These are phyloP conservation scores for Phytophthora aleatoria DNA, from an alignment of 352 stramenopile species.

Conservation along the genomic window DNA sequence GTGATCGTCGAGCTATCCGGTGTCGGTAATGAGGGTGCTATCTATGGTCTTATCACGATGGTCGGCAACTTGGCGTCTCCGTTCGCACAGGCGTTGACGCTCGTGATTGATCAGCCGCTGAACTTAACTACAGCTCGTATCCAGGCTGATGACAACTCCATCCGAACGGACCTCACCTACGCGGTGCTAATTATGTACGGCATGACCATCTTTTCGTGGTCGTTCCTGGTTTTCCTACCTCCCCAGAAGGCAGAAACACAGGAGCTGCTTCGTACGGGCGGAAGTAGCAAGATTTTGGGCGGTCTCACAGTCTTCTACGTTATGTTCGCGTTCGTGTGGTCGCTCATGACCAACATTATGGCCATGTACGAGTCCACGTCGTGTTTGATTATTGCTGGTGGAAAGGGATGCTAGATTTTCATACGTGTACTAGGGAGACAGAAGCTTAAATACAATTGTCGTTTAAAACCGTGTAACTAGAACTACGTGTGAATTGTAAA, in stretches of 20 bases:
- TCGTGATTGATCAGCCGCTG: slow-evolving; percentile 12
- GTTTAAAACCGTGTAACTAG: not conserved
- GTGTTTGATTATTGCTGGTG: slow-evolving; percentile 16
- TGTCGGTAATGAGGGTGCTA: slow-evolving; percentile 35
- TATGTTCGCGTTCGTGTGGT: slow-evolving; percentile 18
- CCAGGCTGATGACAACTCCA: slow-evolving; percentile 8
- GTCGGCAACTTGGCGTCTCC: slow-evolving; percentile 19
- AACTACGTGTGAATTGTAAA: no score
- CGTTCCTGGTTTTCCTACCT: slow-evolving; percentile 17
- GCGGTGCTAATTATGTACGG: slow-evolving; percentile 22
- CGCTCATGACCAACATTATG: slow-evolving; percentile 25
- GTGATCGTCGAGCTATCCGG: slow-evolving; percentile 26
- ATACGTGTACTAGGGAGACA: not conserved
- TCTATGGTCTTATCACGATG: slow-evolving; percentile 39
- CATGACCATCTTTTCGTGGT: slow-evolving; percentile 16
- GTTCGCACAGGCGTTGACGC: slow-evolving; percentile 14
- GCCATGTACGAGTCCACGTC: slow-evolving; percentile 20
- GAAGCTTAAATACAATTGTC: not conserved
- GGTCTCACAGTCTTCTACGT: slow-evolving; percentile 14
- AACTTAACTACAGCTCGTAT: slow-evolving; percentile 12
- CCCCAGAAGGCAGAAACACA: slow-evolving; percentile 18
- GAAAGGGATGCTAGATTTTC: not conserved
- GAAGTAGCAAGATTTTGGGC: slow-evolving; percentile 12
- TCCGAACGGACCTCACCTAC: slow-evolving; percentile 14
- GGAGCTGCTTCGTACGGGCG: slow-evolving; percentile 10